phyloP scores from a whole-genome alignment of 164 flowering plant genomes.

The Buxus sempervirens region DNA sequence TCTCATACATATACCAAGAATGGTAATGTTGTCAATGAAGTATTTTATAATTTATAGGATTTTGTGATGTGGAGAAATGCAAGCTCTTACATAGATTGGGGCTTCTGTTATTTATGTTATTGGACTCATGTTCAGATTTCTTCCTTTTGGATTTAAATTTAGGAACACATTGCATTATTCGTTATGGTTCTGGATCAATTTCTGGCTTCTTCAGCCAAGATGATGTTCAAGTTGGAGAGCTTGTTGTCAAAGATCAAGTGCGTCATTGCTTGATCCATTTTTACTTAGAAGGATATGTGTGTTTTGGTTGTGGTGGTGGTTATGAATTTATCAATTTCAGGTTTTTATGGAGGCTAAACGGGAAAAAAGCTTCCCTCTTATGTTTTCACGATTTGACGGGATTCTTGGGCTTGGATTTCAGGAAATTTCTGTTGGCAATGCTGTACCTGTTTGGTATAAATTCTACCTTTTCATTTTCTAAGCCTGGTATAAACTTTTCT shows the following conservation, averaged over 20 bases:
- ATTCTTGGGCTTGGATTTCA: constrained; percentile 64
- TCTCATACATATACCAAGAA: constrained; percentile 56
- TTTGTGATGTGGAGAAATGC: not conserved
- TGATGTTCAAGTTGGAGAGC: constrained; percentile 42
- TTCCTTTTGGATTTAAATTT: constrained; percentile 7
- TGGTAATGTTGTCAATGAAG: constrained; percentile 32
- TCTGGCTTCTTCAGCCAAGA: constrained; percentile 67
- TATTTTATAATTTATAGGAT: constrained; percentile 1
- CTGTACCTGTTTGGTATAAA: constrained; percentile 53
- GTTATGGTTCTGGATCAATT: constrained; percentile 53
- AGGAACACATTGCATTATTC: constrained; percentile 44
- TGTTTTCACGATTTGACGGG: constrained; percentile 47
- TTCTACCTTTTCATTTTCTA: no score
- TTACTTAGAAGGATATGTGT: not conserved
- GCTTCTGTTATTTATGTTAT: not conserved
- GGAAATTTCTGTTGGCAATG: constrained; percentile 45
- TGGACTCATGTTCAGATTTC: constrained; percentile 2
- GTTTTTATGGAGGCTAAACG: constrained; percentile 49
- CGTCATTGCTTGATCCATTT: constrained; percentile 1
- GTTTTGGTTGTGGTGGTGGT: not conserved
- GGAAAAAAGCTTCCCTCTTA: constrained; percentile 33
- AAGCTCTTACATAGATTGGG: not conserved
- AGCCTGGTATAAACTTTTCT: not conserved
- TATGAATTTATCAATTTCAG: constrained; percentile 24
- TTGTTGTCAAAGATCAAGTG: constrained; percentile 50